Base-by-base conservation (phyloP, 805 yeast genomes). In the Saccharomycopsis fodiens region DNA sequence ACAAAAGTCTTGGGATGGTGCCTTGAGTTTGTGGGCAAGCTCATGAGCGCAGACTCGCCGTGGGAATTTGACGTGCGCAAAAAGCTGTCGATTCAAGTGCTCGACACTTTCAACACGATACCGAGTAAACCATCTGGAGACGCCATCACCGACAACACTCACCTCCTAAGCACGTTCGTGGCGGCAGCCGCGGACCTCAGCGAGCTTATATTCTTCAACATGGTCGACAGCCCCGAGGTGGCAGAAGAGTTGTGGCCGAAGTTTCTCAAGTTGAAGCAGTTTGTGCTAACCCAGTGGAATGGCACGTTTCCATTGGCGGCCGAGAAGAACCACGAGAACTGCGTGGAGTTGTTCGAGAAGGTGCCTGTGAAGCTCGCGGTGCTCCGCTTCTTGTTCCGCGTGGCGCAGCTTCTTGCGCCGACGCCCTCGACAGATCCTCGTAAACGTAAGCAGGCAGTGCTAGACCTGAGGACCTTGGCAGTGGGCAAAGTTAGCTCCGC, bases 351-450 rank as follows among this genome's bases (percentile, higher is more conserved):
- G 15, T 8, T 15, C 12, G 10, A 8, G 20, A 35, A 41, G 23
- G 31, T 42, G n/a, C 3, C 35, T 3, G 37, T 38, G 13, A 46
- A 46, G 27, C 16, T 46, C 16, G 13, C 21, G 25, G 12, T 41
- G n/a, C 32, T 46, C 20, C 39, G 41, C 19, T 44, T 47, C 20
- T 20, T 47, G n/a, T 47, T 47, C 27, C 20, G 31, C 29, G 32
- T 47, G 20, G 40, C 44, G 31, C 45, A 43, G 2, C n/a, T 47
- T 13, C 51, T 44, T 31, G 4, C 51, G 7, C 35, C 44, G 5
- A 12, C 36, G 15, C 30, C 41, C 3, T 37, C 48, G 12, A 38
- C 22, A 17, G 51, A 47, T 39, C 51, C 51, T 39, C 48, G 51
- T 38, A 47, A 44, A 21, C 47, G 48, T 44, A 47, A 41, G 19